Conservation (phyloP, 2,329 filamentous ascomycete species). For the Penicillium sp. region DNA sequence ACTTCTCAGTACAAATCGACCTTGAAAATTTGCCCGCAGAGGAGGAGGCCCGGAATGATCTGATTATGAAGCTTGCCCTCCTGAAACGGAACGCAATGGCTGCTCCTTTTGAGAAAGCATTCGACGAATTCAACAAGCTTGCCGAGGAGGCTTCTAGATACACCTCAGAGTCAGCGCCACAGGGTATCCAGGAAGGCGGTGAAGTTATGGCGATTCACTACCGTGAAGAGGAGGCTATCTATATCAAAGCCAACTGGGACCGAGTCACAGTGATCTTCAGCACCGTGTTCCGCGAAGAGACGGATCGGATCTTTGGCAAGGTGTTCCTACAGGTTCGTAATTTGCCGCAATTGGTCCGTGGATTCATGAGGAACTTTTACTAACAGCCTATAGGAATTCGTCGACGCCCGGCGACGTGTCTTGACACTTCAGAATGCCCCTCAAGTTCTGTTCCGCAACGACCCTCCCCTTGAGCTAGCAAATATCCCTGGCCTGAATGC, state of each 20-base stretch:
- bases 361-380: background rate
- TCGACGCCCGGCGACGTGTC: slow-evolving; percentile 81
- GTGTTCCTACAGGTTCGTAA: slow-evolving; percentile 75
- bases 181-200: slow-evolving; percentile 83
- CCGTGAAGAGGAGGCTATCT: slow-evolving; percentile 97
- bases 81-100: slow-evolving; percentile 99
- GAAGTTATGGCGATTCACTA: slow-evolving; percentile 97
- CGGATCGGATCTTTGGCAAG: slow-evolving; percentile 94
- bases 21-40: slow-evolving; percentile 80
- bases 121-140: slow-evolving; percentile 83
- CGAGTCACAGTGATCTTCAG: slow-evolving; percentile 99
- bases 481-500: slow-evolving; percentile 77
- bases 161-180: slow-evolving; percentile 88
- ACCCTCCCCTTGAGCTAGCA: slow-evolving; percentile 88
- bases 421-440: slow-evolving; percentile 92
- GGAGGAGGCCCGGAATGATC: slow-evolving; percentile 80
- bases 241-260: slow-evolving; percentile 96
- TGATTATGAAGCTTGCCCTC: slow-evolving; percentile 82
- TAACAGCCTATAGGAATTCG: slow-evolving; percentile 68
- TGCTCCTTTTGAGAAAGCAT: slow-evolving; percentile 94
- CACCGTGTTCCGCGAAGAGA: slow-evolving; percentile 96
- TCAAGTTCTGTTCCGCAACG: slow-evolving; percentile 93
- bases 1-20: slow-evolving; percentile 92
- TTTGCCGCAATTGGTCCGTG: background rate
- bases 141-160: slow-evolving; percentile 88